Base-by-base conservation (phyloP, 306 rosid genomes). In the Datisca glomerata region DNA sequence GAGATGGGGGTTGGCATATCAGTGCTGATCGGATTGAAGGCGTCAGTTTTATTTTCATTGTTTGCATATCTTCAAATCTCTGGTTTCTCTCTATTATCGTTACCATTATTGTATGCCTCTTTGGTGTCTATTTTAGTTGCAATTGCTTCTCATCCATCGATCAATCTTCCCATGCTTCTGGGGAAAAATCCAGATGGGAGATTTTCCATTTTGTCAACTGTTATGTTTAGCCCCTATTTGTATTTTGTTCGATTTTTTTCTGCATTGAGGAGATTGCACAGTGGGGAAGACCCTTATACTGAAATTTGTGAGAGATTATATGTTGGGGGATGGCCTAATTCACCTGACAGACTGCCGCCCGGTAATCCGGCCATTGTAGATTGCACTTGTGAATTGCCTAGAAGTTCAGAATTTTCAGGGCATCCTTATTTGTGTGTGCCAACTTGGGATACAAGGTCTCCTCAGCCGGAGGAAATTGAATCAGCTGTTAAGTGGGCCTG, bases 241-340 rank as follows among this genome's bases (percentile, higher is more conserved):
- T 69, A 60, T 58, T 89, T 83, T 35, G 79, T 77, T 37, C 68
- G 95, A 18, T 2, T 56, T 8, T 80, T 83, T 67, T 85, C 93
- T 1, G 37, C 74, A 0, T 25, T 89, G 16, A 55, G 91, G 36
- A 74, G 97, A 49, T 37, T 63, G 17, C 32, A 15, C 24, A 80
- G 86, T 28, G 63, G 73, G 31, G 97, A 89, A 41, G 53, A 80
- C 22, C 61, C 93, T 8, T 89, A 72, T 18, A 45, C 47, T 2
- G 46, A 74, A 32, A 72, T 89, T 27, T 50, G 46, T n/a, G 81
- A 76, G 5, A 86, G 94, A 2, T 42, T 89, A 20, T 89, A 51
- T 3, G 95, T 89, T 18, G 97, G 97, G 2, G 97, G 83, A 3
- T 89, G 97, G 97, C 97, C 97, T 15, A 47, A 53, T 44, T 72